These are phyloP conservation scores for Tetrahymena malaccensis DNA, from an alignment of 73 alveolate species.

Conservation along the genomic window DNA sequence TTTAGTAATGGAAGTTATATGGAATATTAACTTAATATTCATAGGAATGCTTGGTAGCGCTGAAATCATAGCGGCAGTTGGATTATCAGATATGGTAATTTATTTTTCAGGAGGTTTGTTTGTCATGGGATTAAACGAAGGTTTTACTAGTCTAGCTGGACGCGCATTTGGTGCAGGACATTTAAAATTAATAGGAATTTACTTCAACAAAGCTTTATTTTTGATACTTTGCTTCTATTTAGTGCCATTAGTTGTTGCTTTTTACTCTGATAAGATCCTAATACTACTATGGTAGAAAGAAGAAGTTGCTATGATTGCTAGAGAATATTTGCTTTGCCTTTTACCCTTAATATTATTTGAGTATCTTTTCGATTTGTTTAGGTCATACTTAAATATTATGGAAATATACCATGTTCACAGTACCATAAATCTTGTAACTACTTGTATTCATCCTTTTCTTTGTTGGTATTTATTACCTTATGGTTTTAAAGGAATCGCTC, in stretches of 20 bases:
- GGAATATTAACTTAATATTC: not conserved
- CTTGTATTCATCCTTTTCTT: not conserved
- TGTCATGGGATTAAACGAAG: conserved; percentile 36
- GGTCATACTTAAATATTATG: not conserved
- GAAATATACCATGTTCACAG: not conserved
- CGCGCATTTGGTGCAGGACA: conserved; percentile 49
- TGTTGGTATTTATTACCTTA: not conserved
- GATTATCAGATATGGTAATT: conserved; percentile 43
- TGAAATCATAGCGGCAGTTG: conserved; percentile 51
- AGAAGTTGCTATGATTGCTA: conserved; percentile 37
- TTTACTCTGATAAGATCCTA: conserved; percentile 40
- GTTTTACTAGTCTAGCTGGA: conserved; percentile 45
- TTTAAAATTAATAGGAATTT: conserved; percentile 45
- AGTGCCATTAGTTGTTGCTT: conserved; percentile 23
- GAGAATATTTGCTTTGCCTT: not conserved
- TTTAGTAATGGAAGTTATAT: not conserved
- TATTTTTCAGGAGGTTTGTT: conserved; percentile 37
- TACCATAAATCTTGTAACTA: not conserved
- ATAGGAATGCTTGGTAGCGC: not conserved
- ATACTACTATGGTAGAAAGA: conserved; percentile 34
- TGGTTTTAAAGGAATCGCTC: not conserved
- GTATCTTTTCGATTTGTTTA: not conserved
- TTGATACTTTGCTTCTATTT: conserved; percentile 17
- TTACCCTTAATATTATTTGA: not conserved
- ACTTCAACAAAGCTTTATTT: conserved; percentile 43